phyloP scores from a whole-genome alignment of 2,329 filamentous ascomycete genomes.

The Verticillium isaacii region DNA sequence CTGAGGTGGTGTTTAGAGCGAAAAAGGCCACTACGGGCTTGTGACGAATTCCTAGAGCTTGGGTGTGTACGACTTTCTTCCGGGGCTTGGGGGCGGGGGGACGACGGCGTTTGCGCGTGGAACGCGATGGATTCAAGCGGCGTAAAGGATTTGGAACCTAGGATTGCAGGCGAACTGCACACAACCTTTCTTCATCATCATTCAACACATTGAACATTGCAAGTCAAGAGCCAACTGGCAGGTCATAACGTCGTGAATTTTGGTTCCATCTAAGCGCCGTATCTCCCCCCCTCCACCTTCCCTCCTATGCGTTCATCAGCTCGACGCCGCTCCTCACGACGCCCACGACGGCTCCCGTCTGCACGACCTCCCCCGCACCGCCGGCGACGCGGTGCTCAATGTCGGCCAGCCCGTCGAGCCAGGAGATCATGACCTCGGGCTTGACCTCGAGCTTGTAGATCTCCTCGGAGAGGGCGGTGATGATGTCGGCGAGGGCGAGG shows the following conservation, averaged over 20 bases:
- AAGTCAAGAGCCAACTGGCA: background rate
- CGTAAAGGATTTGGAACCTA: background rate
- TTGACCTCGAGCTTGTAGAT: constrained; percentile 78
- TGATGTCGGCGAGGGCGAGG: constrained; percentile 86
- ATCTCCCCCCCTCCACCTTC: background rate
- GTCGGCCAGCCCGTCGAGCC: constrained; percentile 86
- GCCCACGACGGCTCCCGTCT: constrained; percentile 90
- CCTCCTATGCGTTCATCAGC: constrained; percentile 40
- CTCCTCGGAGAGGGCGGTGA: constrained; percentile 81
- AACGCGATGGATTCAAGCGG: background rate
- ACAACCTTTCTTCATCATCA: background rate
- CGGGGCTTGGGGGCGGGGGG: background rate
- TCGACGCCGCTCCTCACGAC: constrained; percentile 85
- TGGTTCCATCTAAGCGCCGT: background rate
- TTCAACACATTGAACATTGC: background rate
- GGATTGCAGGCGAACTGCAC: background rate
- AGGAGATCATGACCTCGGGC: constrained; percentile 80
- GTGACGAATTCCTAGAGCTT: background rate
- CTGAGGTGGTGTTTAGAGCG: background rate
- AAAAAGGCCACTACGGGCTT: background rate
- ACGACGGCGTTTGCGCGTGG: background rate
- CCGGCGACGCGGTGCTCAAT: constrained; percentile 89
- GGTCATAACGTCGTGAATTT: background rate
- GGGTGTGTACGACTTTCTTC: background rate
- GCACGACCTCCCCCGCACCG: constrained; percentile 79